Conservation (phyloP, 352 stramenopile genomes). For the Heterotrichella gracilis region DNA sequence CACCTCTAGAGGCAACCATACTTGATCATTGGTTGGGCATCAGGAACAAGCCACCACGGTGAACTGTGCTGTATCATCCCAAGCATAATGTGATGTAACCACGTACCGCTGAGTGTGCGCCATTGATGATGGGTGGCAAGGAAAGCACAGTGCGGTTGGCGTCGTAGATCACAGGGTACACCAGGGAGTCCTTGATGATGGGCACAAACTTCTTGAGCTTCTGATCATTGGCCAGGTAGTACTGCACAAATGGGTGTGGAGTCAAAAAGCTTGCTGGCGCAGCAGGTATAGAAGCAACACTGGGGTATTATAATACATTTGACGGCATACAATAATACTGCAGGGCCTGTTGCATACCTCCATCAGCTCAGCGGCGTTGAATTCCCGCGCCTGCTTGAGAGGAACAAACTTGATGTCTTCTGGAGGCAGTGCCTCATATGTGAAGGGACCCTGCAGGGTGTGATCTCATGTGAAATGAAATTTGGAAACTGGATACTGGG, state of each 20-base stretch:
- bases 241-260: no score
- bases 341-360: constrained; percentile 74
- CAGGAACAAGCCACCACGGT: no score
- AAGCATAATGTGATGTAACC: no score
- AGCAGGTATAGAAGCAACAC: no score
- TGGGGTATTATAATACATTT: no score
- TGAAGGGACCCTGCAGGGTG: constrained; percentile 57
- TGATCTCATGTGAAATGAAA: no score
- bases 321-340: no score
- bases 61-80: no score
- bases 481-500: no score
- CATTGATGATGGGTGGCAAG: constrained; percentile 96
- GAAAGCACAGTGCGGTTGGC: constrained; percentile 67
- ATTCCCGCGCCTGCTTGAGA: constrained; percentile 48
- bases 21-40: no score
- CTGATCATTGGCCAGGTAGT: no score
- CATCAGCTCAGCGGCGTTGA: constrained; percentile 63
- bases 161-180: constrained; percentile 90
- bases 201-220: constrained; percentile 94
- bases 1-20: constrained; percentile 24
- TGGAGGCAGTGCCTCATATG: constrained; percentile 49
- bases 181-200: constrained; percentile 90
- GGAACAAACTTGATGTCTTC: constrained; percentile 79
- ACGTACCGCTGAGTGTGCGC: constrained; percentile 68
- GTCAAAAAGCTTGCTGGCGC: no score